A percentile compares a stretch with the other conserved stretches of the same genome.
Conservation (phyloP, 208 protist species). For the Trichomonas vaginalis region DNA sequence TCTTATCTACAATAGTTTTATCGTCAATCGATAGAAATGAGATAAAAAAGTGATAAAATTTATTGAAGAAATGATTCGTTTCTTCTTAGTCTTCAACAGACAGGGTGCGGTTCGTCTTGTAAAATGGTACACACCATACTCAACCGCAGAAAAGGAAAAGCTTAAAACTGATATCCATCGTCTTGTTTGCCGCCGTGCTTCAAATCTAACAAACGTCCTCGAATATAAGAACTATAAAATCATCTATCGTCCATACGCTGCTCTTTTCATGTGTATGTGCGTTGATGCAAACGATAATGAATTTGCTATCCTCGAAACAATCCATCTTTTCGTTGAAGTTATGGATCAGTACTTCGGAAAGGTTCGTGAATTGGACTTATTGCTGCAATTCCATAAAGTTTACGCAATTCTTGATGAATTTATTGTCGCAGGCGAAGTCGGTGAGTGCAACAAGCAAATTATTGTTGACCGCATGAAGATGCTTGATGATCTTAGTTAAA, state of each 20-base stretch:
- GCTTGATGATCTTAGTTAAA: not conserved
- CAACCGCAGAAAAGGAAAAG: constrained; percentile 3
- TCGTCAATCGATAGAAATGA: too few species aligned
- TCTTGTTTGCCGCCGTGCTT: not conserved
- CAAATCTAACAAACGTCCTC: constrained; percentile 8
- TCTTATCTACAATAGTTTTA: too few species aligned
- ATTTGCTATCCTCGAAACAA: not conserved
- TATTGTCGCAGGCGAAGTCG: constrained; percentile 13
- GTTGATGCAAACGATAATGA: constrained; percentile 21
- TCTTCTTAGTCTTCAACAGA: not conserved
- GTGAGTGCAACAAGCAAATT: not conserved
- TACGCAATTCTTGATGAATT: constrained; percentile 18
- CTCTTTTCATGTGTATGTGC: constrained; percentile 18
- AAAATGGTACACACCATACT: constrained; percentile 19
- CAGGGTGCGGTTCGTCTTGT: constrained; percentile 15
- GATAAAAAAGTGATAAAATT: too few species aligned
- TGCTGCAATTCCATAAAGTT: constrained; percentile 8
- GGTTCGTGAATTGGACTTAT: constrained; percentile 19
- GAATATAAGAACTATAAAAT: constrained; percentile 21
- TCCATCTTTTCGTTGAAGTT: constrained; percentile 22
- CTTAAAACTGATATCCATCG: constrained; percentile 10
- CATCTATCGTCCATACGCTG: constrained; percentile 18
- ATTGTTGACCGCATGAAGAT: not conserved
- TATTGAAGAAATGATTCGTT: constrained; percentile 21
- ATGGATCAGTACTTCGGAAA: constrained; percentile 18